Evolutionary conservation across 1,139 yeast species (phyloP).

Genomic region (Kodamaea arcana): DNA sequence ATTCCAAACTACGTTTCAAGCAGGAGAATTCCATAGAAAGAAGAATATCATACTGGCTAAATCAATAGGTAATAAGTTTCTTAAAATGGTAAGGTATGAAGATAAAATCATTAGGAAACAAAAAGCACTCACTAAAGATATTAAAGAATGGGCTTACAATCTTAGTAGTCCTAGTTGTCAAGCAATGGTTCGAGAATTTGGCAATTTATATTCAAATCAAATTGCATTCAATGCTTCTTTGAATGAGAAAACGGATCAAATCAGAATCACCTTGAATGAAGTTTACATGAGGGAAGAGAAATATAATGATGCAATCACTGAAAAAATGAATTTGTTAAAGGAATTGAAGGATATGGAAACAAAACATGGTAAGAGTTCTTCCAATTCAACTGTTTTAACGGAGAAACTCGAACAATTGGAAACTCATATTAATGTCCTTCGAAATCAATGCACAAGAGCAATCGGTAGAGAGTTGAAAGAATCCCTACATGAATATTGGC

Average conservation of each 20-base stretch:
- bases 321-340: conserved; percentile 31
- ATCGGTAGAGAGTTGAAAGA: conserved; percentile 43
- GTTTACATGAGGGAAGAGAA: conserved; percentile 52
- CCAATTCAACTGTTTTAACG: conserved; percentile 34
- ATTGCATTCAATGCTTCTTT: conserved; percentile 25
- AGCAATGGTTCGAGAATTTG: conserved; percentile 36
- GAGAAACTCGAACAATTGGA: conserved; percentile 48
- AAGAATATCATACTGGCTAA: conserved; percentile 13
- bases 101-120: conserved; percentile 29
- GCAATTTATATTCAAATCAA: conserved; percentile 34
- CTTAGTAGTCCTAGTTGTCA: conserved; percentile 40
- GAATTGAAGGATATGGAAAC: conserved; percentile 38
- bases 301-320: conserved; percentile 30
- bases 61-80: conserved; percentile 17
- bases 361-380: conserved; percentile 43
- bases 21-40: conserved; percentile 1
- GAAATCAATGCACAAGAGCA: conserved; percentile 46
- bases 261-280: conserved; percentile 38
- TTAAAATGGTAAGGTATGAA: conserved; percentile 14
- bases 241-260: conserved; percentile 37
- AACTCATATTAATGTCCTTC: conserved; percentile 47
- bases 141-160: conserved; percentile 37
- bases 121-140: conserved; percentile 33
- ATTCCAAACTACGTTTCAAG: conserved; percentile 7
- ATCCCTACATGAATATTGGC: conserved; percentile 40